Evolutionary conservation across 1,284 basidiomycete genomes (phyloP), one percentile per base, ranked within the genome.

Genomic region (Ceratobasidium sp.): DNA sequence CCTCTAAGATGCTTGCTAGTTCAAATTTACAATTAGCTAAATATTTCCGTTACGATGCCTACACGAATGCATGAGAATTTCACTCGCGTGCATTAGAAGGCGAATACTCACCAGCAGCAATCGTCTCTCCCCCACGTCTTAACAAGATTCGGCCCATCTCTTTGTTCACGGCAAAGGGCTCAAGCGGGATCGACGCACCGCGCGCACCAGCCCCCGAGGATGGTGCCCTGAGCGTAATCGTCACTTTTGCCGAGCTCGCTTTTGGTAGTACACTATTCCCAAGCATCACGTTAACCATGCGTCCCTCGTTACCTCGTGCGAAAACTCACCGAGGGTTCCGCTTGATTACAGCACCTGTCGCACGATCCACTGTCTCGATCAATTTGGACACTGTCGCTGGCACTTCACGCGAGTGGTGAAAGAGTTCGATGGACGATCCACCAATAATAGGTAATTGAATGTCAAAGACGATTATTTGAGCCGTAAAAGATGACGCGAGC

Each of bases 101-200:
- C 19, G 32, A 49, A 15, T 5, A 82, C 88, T 77, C 82, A 91
- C 96, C 97, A 73, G 97, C 97, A 61, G 92, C 95, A 77, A 99
- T 94, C 0, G 97, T 99, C 86, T 99, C 96, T 0, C 98, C 97
- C 22, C 91, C 91, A 78, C 97, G 87, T 51, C 97, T 87, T 78
- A 99, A 87, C 71, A 99, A 83, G 62, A 99, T 89, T 56, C 97
- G 87, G 0, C 97, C 97, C 97, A 99, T 98, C 79, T 98, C 95
- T 84, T 99, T 99, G 85, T 96, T 99, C n/a, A 86, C 86, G 2
- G 90, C 84, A 78, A 97, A 97, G 0, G 93, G 89, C 82, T 99
- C 97, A 22, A 98, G 82, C 1, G 96, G 94, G 40, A 98, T 92
- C 1, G 90, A 87, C 9, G 90, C 87, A 44, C 86, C 85, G 40